Evolutionary conservation across 495 filamentous ascomycete genomes (phyloP).

Genomic region (Penicillium riverlandense): DNA sequence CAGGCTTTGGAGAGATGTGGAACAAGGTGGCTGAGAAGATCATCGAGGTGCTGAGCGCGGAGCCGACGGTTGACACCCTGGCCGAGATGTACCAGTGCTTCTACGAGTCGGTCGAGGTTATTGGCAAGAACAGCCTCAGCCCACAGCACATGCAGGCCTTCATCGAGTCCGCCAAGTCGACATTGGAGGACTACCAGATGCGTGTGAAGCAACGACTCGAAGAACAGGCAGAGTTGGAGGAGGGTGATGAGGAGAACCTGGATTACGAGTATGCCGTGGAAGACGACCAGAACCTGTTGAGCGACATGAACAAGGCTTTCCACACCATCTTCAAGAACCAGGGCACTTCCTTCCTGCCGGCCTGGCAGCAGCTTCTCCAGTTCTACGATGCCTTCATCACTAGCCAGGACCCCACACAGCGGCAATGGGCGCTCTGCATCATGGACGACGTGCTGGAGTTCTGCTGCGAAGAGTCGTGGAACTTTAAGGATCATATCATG

Average conservation of each 20-base stretch:
- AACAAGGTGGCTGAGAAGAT: slow-evolving; percentile 78
- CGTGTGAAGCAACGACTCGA: slow-evolving; percentile 75
- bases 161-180: slow-evolving; percentile 73
- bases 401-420: slow-evolving; percentile 79
- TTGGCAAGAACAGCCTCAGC: slow-evolving; percentile 75
- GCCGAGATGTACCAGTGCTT: slow-evolving; percentile 99
- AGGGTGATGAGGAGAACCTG: slow-evolving; percentile 74
- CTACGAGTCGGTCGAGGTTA: slow-evolving; percentile 95
- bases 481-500: slow-evolving; percentile 76
- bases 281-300: slow-evolving; percentile 92
- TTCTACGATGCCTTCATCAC: slow-evolving; percentile 84
- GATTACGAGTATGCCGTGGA: slow-evolving; percentile 73
- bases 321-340: slow-evolving; percentile 98
- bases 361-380: slow-evolving; percentile 75
- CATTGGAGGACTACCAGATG: slow-evolving; percentile 84
- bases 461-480: slow-evolving; percentile 76
- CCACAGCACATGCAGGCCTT: slow-evolving; percentile 75
- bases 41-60: slow-evolving; percentile 87
- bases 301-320: slow-evolving; percentile 99
- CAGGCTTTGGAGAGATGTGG: slow-evolving; percentile 74
- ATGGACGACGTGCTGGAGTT: slow-evolving; percentile 98
- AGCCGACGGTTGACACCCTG: slow-evolving; percentile 92
- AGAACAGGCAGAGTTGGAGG: slow-evolving; percentile 69
- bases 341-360: slow-evolving; percentile 69
- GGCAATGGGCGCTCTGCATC: slow-evolving; percentile 98